phyloP scores from a whole-genome alignment of 306 rosid species.

The Sechiopsis laciniata region DNA sequence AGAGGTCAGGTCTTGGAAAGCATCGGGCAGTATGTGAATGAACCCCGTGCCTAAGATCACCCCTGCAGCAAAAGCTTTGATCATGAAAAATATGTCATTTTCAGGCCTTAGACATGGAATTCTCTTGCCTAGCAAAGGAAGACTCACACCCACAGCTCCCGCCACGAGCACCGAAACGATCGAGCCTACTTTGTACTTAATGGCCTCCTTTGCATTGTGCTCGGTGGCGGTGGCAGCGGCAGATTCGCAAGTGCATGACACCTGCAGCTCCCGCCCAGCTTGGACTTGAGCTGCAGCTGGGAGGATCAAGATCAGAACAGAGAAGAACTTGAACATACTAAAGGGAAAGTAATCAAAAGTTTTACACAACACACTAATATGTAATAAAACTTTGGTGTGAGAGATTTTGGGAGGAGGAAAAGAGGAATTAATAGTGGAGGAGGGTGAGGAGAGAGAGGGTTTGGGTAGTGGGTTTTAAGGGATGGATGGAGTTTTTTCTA shows the following conservation, averaged over 20 bases:
- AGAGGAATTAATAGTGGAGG: slow-evolving; percentile 3
- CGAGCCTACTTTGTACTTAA: slow-evolving; percentile 51
- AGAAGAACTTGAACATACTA: no score
- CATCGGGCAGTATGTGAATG: slow-evolving; percentile 66
- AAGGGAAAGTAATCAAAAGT: slow-evolving; percentile 12
- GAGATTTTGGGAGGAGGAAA: background rate
- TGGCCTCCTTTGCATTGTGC: slow-evolving; percentile 24
- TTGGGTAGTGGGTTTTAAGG: slow-evolving; percentile 11
- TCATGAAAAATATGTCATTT: slow-evolving; percentile 49
- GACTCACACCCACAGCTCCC: slow-evolving; percentile 59
- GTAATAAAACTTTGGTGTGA: slow-evolving; percentile 1
- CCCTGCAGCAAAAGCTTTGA: slow-evolving; percentile 73
- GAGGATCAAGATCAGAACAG: slow-evolving; percentile 12
- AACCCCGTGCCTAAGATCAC: slow-evolving; percentile 62
- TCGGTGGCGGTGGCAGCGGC: slow-evolving; percentile 6
- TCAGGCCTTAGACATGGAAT: slow-evolving; percentile 44
- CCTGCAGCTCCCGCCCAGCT: slow-evolving; percentile 8
- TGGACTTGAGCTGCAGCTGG: slow-evolving; percentile 32
- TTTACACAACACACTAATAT: slow-evolving; percentile 10
- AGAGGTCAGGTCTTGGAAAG: slow-evolving; percentile 45
- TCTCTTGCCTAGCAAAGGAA: slow-evolving; percentile 51
- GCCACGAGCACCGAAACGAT: slow-evolving; percentile 53
- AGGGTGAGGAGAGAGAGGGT: background rate
- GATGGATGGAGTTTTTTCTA: slow-evolving; percentile 17
- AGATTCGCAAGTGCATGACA: slow-evolving; percentile 32